Conservation (phyloP, 2,329 filamentous ascomycete genomes). For the Simplicillium aogashimaense region DNA sequence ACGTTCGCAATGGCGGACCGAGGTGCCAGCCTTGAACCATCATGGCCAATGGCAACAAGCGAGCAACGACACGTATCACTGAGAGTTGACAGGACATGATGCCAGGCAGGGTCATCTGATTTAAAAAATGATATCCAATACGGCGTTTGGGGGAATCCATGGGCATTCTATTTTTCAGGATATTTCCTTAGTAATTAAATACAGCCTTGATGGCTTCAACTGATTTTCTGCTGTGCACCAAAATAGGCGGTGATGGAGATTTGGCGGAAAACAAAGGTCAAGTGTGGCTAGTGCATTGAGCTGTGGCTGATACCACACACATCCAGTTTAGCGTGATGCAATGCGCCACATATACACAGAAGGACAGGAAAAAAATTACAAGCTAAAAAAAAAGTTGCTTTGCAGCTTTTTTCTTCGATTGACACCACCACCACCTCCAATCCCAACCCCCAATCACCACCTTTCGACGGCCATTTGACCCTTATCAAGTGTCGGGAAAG, state of each 20-base stretch:
- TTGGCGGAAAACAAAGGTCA: too few species aligned
- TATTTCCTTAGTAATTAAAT: too few species aligned
- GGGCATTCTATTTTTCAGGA: too few species aligned
- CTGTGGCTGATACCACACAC: too few species aligned
- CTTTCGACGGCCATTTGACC: not conserved
- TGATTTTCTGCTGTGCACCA: too few species aligned
- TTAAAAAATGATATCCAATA: constrained; percentile 2
- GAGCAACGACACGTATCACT: constrained; percentile 11
- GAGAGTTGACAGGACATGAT: constrained; percentile 6
- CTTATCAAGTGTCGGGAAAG: not conserved
- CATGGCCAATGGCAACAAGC: constrained; percentile 33
- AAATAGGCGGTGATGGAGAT: too few species aligned
- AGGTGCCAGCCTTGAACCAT: constrained; percentile 33
- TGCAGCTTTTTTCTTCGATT: constrained; percentile 1
- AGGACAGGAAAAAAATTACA: not conserved
- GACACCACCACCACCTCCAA: not conserved
- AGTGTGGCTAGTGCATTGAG: too few species aligned
- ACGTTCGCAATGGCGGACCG: not conserved
- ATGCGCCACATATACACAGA: too few species aligned
- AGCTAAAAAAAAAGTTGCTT: not conserved
- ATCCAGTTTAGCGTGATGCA: too few species aligned
- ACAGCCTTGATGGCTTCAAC: too few species aligned
- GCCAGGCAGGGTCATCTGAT: not conserved
- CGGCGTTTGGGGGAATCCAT: too few species aligned
- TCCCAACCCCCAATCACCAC: constrained; percentile 12